Evolutionary conservation across 1,139 yeast genomes (phyloP), one percentile per base, ranked within the genome.

Genomic region (Taphrina wiesneri): DNA sequence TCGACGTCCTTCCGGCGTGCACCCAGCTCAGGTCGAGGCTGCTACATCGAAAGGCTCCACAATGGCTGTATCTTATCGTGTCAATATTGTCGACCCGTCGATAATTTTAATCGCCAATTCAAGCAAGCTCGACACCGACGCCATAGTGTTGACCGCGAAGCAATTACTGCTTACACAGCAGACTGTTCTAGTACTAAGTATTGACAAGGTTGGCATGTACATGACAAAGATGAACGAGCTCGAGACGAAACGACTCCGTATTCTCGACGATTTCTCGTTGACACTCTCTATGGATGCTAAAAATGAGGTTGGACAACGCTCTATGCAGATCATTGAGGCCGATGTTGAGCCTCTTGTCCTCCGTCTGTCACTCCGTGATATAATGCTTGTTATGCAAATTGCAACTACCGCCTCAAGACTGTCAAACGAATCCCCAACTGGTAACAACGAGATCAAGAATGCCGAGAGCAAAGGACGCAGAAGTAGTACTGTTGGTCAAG

Each of bases 251-350:
- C 81, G 86, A 57, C 79, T 92, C 63, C 79, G 97, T 68, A 83
- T 95, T 45, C 81, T 95, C 69, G 98, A 95, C 75, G 97, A 93
- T 73, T 93, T 93, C 75, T 87, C 96, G 0, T 77, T 91, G 6
- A 85, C 92, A 0, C 81, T 90, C 69, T 84, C 90, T 0, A 79
- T 88, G 68, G 97, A 92, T 73, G 80, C 83, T 15, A 80, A 92
- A 51, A 87, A 87, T 0, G 84, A 95, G 0, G 82, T 86, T 0
- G 75, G 80, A 0, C 81, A 83, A 0, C 82, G 83, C 15, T 81
- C 82, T 63, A 74, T 90, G 65, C 86, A 96, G 0, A 80, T 82
- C 41, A 81, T 91, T 32, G 87, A 86, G 67, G 82, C 88, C 3
- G 83, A 91, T 0, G 80, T 93, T 45, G 97, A 93, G 68, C 96